Percentiles rank a stretch among this genome's conserved stretches.
Evolutionary conservation across 805 yeast genomes (phyloP).

Genomic region (Cyberlindnera japonica): DNA sequence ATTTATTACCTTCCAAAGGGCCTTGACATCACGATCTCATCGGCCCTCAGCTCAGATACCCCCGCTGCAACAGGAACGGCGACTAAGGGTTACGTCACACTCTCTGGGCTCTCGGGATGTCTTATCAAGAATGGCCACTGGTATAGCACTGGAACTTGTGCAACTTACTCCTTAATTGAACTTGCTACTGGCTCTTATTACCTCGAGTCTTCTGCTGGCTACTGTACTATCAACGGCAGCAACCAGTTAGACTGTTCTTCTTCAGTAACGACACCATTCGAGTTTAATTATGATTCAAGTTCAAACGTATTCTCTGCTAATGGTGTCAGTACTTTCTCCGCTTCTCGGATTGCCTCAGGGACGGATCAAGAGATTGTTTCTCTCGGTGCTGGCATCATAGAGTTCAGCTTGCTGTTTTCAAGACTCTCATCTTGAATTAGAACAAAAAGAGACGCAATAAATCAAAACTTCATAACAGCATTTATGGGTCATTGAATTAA

Average conservation of each 20-base stretch:
- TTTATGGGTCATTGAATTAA: no score
- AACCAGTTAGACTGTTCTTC: slow-evolving; percentile 36
- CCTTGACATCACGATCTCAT: slow-evolving; percentile 20
- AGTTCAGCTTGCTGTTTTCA: slow-evolving; percentile 5
- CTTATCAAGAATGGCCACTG: slow-evolving; percentile 83
- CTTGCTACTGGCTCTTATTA: slow-evolving; percentile 47
- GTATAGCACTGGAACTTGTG: slow-evolving; percentile 81
- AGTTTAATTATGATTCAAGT: slow-evolving; percentile 16
- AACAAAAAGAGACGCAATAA: no score
- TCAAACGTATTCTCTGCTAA: slow-evolving; percentile 12
- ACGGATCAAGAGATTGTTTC: slow-evolving; percentile 8
- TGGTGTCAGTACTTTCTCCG: slow-evolving; percentile 16
- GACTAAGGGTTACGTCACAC: slow-evolving; percentile 44
- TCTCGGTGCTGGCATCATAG: slow-evolving; percentile 7
- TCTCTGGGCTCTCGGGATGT: slow-evolving; percentile 61
- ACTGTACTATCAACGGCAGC: slow-evolving; percentile 53
- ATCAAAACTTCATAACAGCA: no score
- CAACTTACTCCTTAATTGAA: slow-evolving; percentile 53
- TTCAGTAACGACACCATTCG: slow-evolving; percentile 49
- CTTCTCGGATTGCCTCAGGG: slow-evolving; percentile 10
- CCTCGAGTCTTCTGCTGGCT: slow-evolving; percentile 67
- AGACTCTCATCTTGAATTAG: background rate
- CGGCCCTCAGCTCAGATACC: slow-evolving; percentile 26
- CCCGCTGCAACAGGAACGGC: slow-evolving; percentile 21
- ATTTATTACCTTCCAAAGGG: slow-evolving; percentile 56